A percentile compares a stretch with the other conserved stretches of the same genome.
These are phyloP conservation scores for Yamadazyma membranifaciens DNA, from an alignment of 1,139 yeast genomes.

Conservation along the genomic window DNA sequence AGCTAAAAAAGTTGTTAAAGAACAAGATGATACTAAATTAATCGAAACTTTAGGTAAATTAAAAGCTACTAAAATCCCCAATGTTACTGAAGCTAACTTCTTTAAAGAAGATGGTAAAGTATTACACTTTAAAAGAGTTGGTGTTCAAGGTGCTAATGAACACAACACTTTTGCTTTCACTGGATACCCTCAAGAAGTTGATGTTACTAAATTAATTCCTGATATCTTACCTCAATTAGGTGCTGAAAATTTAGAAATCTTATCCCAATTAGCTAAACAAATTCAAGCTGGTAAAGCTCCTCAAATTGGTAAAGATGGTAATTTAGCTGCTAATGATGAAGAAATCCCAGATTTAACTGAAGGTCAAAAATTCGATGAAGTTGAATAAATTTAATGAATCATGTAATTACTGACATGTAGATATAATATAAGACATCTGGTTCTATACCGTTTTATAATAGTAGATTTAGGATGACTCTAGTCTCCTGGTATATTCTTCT, in stretches of 20 bases:
- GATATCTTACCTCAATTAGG: conserved; percentile 96
- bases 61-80: conserved; percentile 84
- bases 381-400: conserved; percentile 46
- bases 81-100: conserved; percentile 95
- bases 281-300: conserved; percentile 64
- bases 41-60: conserved; percentile 87
- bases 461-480: not conserved
- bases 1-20: conserved; percentile 68
- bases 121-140: conserved; percentile 91
- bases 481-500: not conserved
- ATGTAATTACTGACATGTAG: conserved; percentile 15
- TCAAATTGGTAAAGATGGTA: conserved; percentile 41
- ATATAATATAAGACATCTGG: conserved; percentile 6
- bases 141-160: conserved; percentile 90
- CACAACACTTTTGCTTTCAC: conserved; percentile 93
- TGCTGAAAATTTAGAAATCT: conserved; percentile 89
- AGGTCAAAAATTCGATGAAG: conserved; percentile 92
- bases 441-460: too few relatives aligned
- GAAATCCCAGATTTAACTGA: conserved; percentile 94
- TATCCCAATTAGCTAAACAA: conserved; percentile 88
- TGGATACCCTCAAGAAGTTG: conserved; percentile 94
- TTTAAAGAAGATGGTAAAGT: conserved; percentile 96
- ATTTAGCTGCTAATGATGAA: conserved; percentile 57
- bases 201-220: conserved; percentile 90
- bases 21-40: conserved; percentile 86